phyloP scores from a whole-genome alignment of 257 asterid genomes.

The Solanum arcanum region DNA sequence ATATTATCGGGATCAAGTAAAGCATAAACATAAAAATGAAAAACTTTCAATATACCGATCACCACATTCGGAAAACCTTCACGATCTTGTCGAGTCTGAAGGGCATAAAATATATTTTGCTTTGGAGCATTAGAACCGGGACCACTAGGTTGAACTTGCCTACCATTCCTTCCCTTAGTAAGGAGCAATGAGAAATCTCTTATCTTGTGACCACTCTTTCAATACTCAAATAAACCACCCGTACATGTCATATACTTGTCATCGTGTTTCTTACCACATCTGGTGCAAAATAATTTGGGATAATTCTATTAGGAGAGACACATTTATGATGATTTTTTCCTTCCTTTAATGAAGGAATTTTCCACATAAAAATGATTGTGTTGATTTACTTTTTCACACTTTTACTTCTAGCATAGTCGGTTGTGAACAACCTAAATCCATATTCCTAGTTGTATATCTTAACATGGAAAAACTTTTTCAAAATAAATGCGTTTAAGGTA shows the following conservation, averaged over 20 bases:
- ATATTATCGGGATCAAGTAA: no score
- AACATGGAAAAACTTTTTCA: neutral
- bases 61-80: no score
- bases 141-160: neutral
- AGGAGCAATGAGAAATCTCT: no score
- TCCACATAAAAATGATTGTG: neutral
- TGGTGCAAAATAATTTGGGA: neutral
- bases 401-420: neutral
- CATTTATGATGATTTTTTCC: neutral
- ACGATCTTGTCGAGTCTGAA: no score
- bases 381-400: neutral
- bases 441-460: neutral
- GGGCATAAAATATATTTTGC: neutral
- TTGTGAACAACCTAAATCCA: neutral
- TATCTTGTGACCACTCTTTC: no score
- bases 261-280: neutral
- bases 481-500: neutral
- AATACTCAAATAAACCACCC: neutral
- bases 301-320: neutral
- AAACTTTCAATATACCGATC: no score
- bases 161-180: no score
- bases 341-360: no score
- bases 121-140: neutral
- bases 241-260: neutral
- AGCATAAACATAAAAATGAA: no score